Percentiles rank a stretch among this genome's conserved stretches.
phyloP scores from a whole-genome alignment of 345 rosid species.

The Syzygium jambos region DNA sequence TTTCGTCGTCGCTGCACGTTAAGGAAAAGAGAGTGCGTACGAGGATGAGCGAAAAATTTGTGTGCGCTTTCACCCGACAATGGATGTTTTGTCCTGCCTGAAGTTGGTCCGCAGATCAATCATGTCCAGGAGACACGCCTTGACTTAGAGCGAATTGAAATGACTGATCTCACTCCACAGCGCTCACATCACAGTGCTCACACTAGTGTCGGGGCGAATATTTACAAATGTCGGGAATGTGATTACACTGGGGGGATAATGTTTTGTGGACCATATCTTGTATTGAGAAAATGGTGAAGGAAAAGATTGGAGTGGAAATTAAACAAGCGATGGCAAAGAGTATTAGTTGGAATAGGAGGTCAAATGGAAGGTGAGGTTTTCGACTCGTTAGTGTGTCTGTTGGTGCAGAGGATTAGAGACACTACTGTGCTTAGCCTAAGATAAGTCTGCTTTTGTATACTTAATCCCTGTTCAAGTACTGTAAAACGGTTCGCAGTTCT shows the following conservation, averaged over 20 bases:
- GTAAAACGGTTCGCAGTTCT: background rate
- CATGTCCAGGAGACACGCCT: background rate
- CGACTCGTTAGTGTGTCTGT: background rate
- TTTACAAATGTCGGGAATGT: background rate
- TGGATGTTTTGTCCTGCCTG: background rate
- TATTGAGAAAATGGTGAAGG: background rate
- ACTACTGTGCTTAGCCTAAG: background rate
- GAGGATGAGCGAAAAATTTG: background rate
- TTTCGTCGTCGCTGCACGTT: background rate
- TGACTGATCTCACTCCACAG: background rate
- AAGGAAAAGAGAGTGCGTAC: background rate
- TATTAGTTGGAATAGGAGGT: background rate
- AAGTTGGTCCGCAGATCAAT: background rate
- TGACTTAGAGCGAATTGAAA: background rate
- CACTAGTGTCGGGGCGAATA: background rate
- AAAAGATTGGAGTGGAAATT: background rate
- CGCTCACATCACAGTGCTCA: background rate
- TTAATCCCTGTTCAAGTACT: background rate
- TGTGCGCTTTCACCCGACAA: background rate
- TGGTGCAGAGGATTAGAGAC: background rate
- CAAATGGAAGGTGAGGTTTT: background rate
- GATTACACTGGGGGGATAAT: background rate
- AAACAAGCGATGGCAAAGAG: background rate
- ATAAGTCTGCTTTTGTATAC: background rate
- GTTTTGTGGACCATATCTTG: background rate